Evolutionary conservation across 352 stramenopile species (phyloP).

Genomic region (Thraustotheca clavata): DNA sequence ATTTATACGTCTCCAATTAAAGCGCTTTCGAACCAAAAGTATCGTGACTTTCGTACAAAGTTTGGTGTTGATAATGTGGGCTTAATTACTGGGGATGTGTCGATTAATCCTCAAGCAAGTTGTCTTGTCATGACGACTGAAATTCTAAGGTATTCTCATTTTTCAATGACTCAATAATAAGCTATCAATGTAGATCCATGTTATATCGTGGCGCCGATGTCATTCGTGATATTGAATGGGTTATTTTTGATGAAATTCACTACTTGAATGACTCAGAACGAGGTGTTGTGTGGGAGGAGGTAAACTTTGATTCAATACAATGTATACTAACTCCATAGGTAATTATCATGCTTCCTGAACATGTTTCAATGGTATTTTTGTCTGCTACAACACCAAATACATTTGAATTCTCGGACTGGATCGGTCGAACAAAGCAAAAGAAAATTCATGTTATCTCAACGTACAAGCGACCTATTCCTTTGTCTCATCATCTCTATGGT

Average conservation of each 20-base stretch:
- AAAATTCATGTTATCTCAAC: constrained; percentile 98
- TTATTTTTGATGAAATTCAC: constrained; percentile 99
- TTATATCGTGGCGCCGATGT: constrained; percentile 97
- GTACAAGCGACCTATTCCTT: constrained; percentile 93
- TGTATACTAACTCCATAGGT: constrained; percentile 41
- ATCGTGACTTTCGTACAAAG: constrained; percentile 94
- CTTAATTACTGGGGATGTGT: constrained; percentile 99
- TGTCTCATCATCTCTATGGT: constrained; percentile 83
- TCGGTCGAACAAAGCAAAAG: constrained; percentile 93
- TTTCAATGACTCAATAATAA: not conserved
- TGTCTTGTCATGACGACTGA: constrained; percentile 98
- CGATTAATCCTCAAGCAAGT: constrained; percentile 97
- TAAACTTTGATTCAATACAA: constrained; percentile 13
- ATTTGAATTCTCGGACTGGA: constrained; percentile 99
- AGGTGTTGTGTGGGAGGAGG: constrained; percentile 98
- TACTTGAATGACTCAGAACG: constrained; percentile 99
- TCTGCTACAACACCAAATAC: constrained; percentile 98
- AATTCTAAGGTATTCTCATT: constrained; percentile 78
- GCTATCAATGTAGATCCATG: constrained; percentile 71
- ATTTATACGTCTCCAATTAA: constrained; percentile 99
- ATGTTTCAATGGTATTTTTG: constrained; percentile 97
- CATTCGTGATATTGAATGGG: constrained; percentile 97
- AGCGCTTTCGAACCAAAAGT: constrained; percentile 99
- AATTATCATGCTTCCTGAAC: constrained; percentile 96
- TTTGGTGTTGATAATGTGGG: constrained; percentile 92